These are phyloP conservation scores for Cladobotryum protrusum DNA, from an alignment of 2,329 filamentous ascomycete species.

Conservation along the genomic window DNA sequence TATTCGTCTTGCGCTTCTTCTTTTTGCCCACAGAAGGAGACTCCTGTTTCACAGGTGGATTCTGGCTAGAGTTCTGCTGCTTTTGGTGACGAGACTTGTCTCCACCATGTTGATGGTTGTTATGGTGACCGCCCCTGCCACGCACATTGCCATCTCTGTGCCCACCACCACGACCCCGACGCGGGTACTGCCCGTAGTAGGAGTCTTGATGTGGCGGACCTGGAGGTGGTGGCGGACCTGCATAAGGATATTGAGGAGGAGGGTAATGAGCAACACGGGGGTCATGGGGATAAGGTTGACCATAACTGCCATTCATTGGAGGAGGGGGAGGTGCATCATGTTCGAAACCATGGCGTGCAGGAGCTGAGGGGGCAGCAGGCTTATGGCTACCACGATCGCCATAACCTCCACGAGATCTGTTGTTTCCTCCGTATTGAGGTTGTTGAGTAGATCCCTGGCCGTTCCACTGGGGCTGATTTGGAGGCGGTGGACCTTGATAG, in stretches of 20 bases:
- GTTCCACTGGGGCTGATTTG: constrained; percentile 29
- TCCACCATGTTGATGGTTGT: constrained; percentile 38
- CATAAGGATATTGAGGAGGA: constrained; percentile 29
- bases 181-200: constrained; percentile 29
- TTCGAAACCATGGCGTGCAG: constrained; percentile 30
- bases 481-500: constrained; percentile 31
- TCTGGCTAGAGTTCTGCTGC: constrained; percentile 15
- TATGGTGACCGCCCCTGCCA: constrained; percentile 33
- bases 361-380: constrained; percentile 22
- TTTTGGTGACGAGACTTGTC: constrained; percentile 34
- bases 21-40: constrained; percentile 51
- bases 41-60: constrained; percentile 26
- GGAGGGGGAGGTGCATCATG: constrained; percentile 26
- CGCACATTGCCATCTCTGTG: constrained; percentile 33
- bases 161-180: constrained; percentile 24
- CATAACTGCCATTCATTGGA: constrained; percentile 31
- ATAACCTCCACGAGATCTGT: constrained; percentile 38
- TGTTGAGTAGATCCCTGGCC: constrained; percentile 29
- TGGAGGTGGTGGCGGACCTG: constrained; percentile 33
- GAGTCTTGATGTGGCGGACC: constrained; percentile 28
- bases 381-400: constrained; percentile 38
- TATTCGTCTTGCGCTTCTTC: constrained; percentile 67
- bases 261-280: constrained; percentile 33
- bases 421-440: constrained; percentile 19
- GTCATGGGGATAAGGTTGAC: constrained; percentile 35